Conservation (phyloP, 176 grass and related monocot species). For the Saccharum officinarum region DNA sequence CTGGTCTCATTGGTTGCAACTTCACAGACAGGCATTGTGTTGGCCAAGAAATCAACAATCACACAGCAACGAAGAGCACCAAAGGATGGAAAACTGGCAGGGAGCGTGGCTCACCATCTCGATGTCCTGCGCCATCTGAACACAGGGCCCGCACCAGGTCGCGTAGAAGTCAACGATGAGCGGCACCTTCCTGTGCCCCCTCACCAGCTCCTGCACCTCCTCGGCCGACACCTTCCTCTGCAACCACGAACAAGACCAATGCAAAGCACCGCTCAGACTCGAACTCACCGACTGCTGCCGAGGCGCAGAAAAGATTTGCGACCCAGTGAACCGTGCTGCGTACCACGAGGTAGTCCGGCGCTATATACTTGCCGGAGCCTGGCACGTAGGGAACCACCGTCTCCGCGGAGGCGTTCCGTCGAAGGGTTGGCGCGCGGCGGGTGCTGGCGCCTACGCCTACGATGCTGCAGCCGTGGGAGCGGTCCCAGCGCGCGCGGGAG, state of each 20-base stretch:
- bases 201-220: conserved; percentile 55
- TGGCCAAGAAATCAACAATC: neutral
- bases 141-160: conserved; percentile 82
- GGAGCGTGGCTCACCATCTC: conserved; percentile 48
- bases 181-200: conserved; percentile 50
- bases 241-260: conserved; percentile 20
- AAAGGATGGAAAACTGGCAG: neutral
- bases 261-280: neutral
- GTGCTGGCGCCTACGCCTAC: neutral
- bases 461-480: neutral
- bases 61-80: neutral
- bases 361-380: conserved; percentile 50
- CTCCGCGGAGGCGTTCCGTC: conserved; percentile 38
- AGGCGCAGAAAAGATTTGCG: neutral
- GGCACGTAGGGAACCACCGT: conserved; percentile 38
- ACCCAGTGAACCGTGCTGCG: neutral
- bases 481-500: neutral
- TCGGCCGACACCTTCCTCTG: conserved; percentile 75
- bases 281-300: neutral
- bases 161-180: conserved; percentile 76
- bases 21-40: neutral
- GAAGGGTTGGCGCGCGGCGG: conserved; percentile 30
- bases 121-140: conserved; percentile 92
- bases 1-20: neutral
- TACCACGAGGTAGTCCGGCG: conserved; percentile 64